Evolutionary conservation across 768 basidiomycete genomes (phyloP).

Genomic region (Chalciporus piperatus): DNA sequence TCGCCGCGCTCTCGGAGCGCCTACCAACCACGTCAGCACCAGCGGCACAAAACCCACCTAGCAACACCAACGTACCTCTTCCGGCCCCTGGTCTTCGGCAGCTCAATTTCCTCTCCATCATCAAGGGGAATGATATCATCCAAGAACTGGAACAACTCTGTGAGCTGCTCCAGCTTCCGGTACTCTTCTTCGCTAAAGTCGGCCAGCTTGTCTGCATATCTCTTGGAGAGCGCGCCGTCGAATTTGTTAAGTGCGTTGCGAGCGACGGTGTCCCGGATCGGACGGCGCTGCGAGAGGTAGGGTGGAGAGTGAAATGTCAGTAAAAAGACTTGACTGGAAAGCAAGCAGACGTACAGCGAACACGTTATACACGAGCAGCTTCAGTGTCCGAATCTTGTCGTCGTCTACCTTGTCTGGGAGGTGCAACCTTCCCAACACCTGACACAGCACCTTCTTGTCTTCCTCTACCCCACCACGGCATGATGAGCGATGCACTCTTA

Average conservation of each 20-base stretch:
- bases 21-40: slow-evolving; percentile 30
- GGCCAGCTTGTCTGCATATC: slow-evolving; percentile 67
- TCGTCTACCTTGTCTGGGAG: slow-evolving; percentile 72
- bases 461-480: slow-evolving; percentile 40
- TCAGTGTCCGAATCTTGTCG: slow-evolving; percentile 59
- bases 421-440: slow-evolving; percentile 58
- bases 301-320: too few species aligned
- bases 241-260: slow-evolving; percentile 75
- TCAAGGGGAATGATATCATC: slow-evolving; percentile 69
- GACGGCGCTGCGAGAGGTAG: slow-evolving; percentile 45
- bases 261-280: slow-evolving; percentile 52
- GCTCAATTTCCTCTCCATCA: slow-evolving; percentile 50
- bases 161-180: slow-evolving; percentile 58
- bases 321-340: too few species aligned
- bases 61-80: slow-evolving; percentile 43
- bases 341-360: slow-evolving; percentile 10
- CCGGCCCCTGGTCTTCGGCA: slow-evolving; percentile 40
- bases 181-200: slow-evolving; percentile 72
- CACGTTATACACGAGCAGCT: slow-evolving; percentile 53
- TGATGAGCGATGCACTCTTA: slow-evolving; percentile 46
- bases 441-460: slow-evolving; percentile 60
- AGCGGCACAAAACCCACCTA: neutral
- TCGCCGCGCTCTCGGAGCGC: slow-evolving; percentile 58
- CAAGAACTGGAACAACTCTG: slow-evolving; percentile 65
- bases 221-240: slow-evolving; percentile 61